Conservation (phyloP, 352 stramenopile species). For the Phytophthora nicotianae region DNA sequence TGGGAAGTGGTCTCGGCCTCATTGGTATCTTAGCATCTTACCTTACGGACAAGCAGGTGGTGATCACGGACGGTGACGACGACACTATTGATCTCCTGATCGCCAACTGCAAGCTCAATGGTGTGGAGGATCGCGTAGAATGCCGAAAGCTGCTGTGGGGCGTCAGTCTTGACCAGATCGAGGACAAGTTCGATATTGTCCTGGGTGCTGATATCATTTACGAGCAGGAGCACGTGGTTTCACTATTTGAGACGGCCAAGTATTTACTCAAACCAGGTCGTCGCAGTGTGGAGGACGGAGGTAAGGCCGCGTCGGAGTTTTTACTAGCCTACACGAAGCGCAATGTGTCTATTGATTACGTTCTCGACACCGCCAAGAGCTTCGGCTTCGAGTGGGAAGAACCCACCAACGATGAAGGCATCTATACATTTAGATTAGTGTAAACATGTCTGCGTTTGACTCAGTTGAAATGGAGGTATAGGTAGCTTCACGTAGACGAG, state of each 20-base stretch:
- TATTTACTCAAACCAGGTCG: slow-evolving; percentile 41
- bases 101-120: slow-evolving; percentile 63
- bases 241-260: slow-evolving; percentile 59
- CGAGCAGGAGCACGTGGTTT: slow-evolving; percentile 59
- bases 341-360: slow-evolving; percentile 72
- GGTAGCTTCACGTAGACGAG: slow-evolving; percentile 4
- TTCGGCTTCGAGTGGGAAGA: slow-evolving; percentile 71
- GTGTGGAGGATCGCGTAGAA: slow-evolving; percentile 38
- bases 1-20: slow-evolving; percentile 64
- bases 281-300: slow-evolving; percentile 19
- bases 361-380: slow-evolving; percentile 52
- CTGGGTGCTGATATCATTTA: slow-evolving; percentile 72
- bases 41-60: slow-evolving; percentile 54
- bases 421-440: slow-evolving; percentile 60
- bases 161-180: slow-evolving; percentile 42
- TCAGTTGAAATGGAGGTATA: slow-evolving; percentile 14
- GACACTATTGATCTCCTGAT: slow-evolving; percentile 51
- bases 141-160: slow-evolving; percentile 63
- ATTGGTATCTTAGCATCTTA: slow-evolving; percentile 64
- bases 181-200: slow-evolving; percentile 58
- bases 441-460: slow-evolving; percentile 27
- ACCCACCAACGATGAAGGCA: slow-evolving; percentile 55
- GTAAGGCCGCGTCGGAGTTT: slow-evolving; percentile 45
- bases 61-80: slow-evolving; percentile 68
- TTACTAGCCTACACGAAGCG: slow-evolving; percentile 69